Evolutionary conservation across 2,329 filamentous ascomycete genomes (phyloP).

Genomic region (Fusarium cicatricum): DNA sequence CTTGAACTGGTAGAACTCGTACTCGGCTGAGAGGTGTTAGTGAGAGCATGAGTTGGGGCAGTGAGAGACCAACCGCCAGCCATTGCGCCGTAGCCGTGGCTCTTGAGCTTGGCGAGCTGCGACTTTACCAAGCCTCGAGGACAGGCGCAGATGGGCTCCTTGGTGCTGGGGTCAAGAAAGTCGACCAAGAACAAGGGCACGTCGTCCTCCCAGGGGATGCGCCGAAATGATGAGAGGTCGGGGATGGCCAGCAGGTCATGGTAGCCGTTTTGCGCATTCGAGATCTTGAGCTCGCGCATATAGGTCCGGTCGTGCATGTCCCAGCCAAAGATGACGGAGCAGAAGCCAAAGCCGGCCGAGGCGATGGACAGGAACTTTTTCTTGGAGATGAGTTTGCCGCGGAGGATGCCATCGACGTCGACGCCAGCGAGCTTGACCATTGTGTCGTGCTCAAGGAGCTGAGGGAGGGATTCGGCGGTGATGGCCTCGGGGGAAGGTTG

Average conservation of each 20-base stretch:
- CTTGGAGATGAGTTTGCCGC: slow-evolving; percentile 91
- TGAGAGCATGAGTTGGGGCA: background rate
- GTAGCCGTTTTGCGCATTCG: slow-evolving; percentile 91
- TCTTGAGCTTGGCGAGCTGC: slow-evolving; percentile 71
- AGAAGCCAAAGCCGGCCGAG: slow-evolving; percentile 88
- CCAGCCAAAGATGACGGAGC: slow-evolving; percentile 94
- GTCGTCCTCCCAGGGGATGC: slow-evolving; percentile 91
- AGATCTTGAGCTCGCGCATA: slow-evolving; percentile 82
- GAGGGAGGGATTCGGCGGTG: slow-evolving; percentile 70
- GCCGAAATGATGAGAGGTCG: slow-evolving; percentile 78
- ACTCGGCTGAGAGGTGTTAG: slow-evolving; percentile 72
- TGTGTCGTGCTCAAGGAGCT: slow-evolving; percentile 73
- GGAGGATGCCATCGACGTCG: slow-evolving; percentile 86
- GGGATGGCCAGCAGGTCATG: slow-evolving; percentile 84
- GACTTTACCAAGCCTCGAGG: slow-evolving; percentile 78
- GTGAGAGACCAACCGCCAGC: slow-evolving; percentile 74
- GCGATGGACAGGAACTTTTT: slow-evolving; percentile 89
- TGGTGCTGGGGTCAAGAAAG: slow-evolving; percentile 83
- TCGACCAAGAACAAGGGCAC: slow-evolving; percentile 85
- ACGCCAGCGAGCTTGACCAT: slow-evolving; percentile 89
- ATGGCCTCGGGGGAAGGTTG: slow-evolving; percentile 45
- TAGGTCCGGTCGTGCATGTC: slow-evolving; percentile 97
- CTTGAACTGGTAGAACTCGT: slow-evolving; percentile 93
- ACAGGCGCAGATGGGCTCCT: slow-evolving; percentile 76
- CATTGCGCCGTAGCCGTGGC: slow-evolving; percentile 81